Evolutionary conservation across 2,329 filamentous ascomycete genomes (phyloP), one percentile per base, ranked within the genome.

Genomic region (Fusarium sp.): DNA sequence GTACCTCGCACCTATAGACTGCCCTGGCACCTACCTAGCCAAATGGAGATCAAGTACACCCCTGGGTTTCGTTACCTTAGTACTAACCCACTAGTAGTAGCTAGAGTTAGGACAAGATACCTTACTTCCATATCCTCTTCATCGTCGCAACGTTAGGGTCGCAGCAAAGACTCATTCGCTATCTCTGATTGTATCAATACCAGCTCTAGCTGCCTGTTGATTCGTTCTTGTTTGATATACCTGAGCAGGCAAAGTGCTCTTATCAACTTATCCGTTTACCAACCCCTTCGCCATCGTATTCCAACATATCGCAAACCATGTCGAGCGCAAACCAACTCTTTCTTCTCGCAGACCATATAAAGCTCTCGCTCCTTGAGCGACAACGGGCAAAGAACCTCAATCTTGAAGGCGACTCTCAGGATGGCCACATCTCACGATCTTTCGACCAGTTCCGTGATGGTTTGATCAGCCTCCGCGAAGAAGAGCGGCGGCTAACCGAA

Each of bases 271-370:
- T 37, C 37, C 34, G 32, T 59, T 44, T 30, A 70, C 27, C 24
- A 32, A 40, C 52, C 42, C 6, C 46, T 42, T 54, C 59, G 25
- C 20, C 32, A 37, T 51, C 51, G 30, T 27, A 58, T 22, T 45
- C n/a, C 53, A 45, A 29, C 34, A 27, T 40, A 41, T 41, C 55
- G 30, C 24, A 63, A 65, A 56, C 57, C 60, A 81, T 81, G 79
- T 78, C 79, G 42, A 90, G 86, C 73, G 81, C 87, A 41, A 90
- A 89, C 77, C 94, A 98, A 81, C 91, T 98, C 73, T 94, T 94
- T 79, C 91, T 98, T 57, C 89, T 98, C 61, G 94, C 94, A 76
- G 96, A 99, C 83, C 95, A 98, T 81, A 93, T 98, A 85, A 98
- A 98, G 82, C 89, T 98, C 67, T 97, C 94, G 16, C 87, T 99